Evolutionary conservation across 768 basidiomycete species (phyloP).

Genomic region (Leucosporidium yakuticum): DNA sequence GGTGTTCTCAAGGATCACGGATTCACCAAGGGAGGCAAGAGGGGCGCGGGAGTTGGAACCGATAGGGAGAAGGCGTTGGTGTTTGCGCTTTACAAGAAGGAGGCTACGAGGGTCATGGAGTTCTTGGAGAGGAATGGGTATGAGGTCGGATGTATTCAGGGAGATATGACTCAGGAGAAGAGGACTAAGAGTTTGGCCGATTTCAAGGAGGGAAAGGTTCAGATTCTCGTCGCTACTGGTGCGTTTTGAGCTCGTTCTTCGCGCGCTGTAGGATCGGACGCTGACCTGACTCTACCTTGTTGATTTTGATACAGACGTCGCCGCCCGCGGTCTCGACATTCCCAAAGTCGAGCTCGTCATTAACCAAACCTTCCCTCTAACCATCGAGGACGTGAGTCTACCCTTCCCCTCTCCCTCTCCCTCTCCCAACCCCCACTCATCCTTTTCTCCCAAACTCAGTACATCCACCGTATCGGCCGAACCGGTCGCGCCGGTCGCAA

Average conservation of each 20-base stretch:
- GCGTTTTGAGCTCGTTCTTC: not conserved
- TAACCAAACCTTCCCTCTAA: conserved; percentile 61
- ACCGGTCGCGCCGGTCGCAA: conserved; percentile 80
- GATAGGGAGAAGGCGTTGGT: conserved; percentile 55
- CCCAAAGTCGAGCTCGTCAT: conserved; percentile 89
- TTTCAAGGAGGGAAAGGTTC: conserved; percentile 74
- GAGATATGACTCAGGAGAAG: conserved; percentile 74
- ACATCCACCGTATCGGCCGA: conserved; percentile 70
- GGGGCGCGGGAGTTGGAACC: conserved; percentile 49
- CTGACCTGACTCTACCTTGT: not conserved
- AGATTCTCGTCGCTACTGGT: conserved; percentile 74
- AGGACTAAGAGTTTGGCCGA: conserved; percentile 77
- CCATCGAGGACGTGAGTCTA: conserved; percentile 77
- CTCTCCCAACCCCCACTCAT: conserved; percentile 13
- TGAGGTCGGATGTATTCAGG: conserved; percentile 41
- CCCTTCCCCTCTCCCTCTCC: not conserved
- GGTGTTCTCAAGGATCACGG: conserved; percentile 34
- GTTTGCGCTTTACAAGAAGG: conserved; percentile 96
- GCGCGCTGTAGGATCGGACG: not conserved
- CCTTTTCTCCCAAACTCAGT: conserved; percentile 25
- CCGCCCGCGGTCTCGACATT: conserved; percentile 93
- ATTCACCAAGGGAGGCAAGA: conserved; percentile 48
- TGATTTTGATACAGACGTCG: conserved; percentile 61
- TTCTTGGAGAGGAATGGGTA: conserved; percentile 69
- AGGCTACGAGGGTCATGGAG: conserved; percentile 75